Conservation (phyloP, 345 rosid genomes). For the Fremontodendron californicum region DNA sequence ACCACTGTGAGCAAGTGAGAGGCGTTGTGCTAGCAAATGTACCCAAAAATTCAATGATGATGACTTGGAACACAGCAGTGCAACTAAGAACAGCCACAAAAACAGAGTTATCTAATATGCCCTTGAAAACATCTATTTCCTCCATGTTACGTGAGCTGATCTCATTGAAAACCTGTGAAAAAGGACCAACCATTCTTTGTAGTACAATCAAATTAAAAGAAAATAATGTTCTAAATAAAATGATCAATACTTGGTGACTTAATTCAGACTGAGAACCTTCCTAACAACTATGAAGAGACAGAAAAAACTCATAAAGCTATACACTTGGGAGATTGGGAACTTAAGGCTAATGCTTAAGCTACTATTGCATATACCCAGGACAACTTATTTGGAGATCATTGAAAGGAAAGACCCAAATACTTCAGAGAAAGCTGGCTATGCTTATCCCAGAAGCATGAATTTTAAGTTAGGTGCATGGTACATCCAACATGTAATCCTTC, state of each 20-base stretch:
- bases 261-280: not conserved
- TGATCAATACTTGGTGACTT: not conserved
- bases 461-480: not conserved
- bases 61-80: slow-evolving; percentile 60
- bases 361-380: not conserved
- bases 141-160: slow-evolving; percentile 79
- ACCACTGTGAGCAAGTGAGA: slow-evolving; percentile 48
- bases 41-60: slow-evolving; percentile 67
- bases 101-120: slow-evolving; percentile 50
- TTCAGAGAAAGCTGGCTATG: not conserved
- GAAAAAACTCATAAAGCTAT: not conserved
- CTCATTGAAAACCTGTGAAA: slow-evolving; percentile 57
- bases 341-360: not conserved
- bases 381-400: not conserved
- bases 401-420: not conserved
- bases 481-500: not conserved
- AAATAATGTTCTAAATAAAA: too few relatives aligned
- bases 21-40: slow-evolving; percentile 63
- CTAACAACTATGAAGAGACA: not conserved
- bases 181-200: not conserved
- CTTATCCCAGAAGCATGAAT: not conserved
- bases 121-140: slow-evolving; percentile 59
- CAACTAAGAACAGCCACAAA: slow-evolving; percentile 48
- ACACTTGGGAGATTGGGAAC: not conserved
- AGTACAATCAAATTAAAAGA: too few relatives aligned